Base-by-base conservation (phyloP, 176 grass and related monocot genomes). In the Tuctoria greenei region DNA sequence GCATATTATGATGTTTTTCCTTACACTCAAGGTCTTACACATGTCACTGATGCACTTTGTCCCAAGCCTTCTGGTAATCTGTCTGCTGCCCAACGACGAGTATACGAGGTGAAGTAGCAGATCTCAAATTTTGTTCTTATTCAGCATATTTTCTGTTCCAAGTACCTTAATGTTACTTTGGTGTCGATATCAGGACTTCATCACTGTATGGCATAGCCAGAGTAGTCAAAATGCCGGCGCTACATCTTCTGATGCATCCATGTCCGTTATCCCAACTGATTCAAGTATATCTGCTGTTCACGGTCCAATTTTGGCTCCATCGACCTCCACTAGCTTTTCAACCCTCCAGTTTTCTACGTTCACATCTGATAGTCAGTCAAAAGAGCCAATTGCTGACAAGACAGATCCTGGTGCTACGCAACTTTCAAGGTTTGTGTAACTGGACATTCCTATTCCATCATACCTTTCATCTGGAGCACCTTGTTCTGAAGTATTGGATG, bases 141-240 rank as follows among this genome's bases (percentile, higher is more conserved):
- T 64, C 62, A 67, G 18, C 37, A 26, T 67, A 11, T 41, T 69
- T 56, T 40, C 31, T 64, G n/a, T 57, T 75, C 36, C 37, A 55
- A 23, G 59, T 25, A 60, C 40, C 31, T 65, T 45, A 31, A 81
- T 80, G 38, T 85, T 67, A 40, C 42, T 81, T 58, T 46, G 26
- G 39, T 61, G 52, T 87, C 61, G 10, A 73, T 71, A 84, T 60
- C 79, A 98, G 95, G 95, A 98, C 76, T 98, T 98, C 71, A 85
- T 91, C 20, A 86, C 86, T 86, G 79, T 94, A 47, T 98, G 95
- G 95, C 91, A 98, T 52, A 83, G 87, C 56, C 90, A 97, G 65
- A 82, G 78, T 76, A 81, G 75, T 80, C 88, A 93, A 78, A 98
- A 88, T 90, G 78, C 86, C 79, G 84, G 70, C 61, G 71, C 84